Base-by-base conservation (phyloP, 2,329 filamentous ascomycete species). In the Chaetomiaceae sp. region DNA sequence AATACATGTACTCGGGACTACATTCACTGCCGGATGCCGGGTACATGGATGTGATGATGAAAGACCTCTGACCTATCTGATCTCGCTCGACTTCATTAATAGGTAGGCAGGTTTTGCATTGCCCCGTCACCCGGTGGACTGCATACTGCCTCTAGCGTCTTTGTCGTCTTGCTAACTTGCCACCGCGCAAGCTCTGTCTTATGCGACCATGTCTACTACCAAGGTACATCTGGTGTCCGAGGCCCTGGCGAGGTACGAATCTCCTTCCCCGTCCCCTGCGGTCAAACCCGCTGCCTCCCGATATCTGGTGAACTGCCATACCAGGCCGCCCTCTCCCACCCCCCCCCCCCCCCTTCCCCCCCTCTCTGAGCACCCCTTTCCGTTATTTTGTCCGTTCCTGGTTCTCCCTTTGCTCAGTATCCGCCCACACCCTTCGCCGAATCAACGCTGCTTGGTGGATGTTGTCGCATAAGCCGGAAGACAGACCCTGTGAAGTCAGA, bases 111-210 rank as follows among this genome's bases (percentile, higher is more conserved):
- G n/a, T n/a, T n/a, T 27, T 30, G 23, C 34, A 34, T 46, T 40
- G 33, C 20, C n/a, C 23, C 27, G 23, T 20, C 23, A 34, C 32
- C 34, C 23, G 14, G 36, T 40, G 37, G 40, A 43, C 51, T 56
- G 55, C 48, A 57, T 57, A 34, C 47, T 51, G 38, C 32, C 38
- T 54, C 55, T 56, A 53, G 50, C 47, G 48, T 49, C 54, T 42
- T 45, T 42, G 40, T 43, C 30, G 40, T 43, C 51, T 47, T 41
- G 30, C 37, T 27, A n/a, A n/a, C n/a, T n/a, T n/a, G n/a, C 40
- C 16, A 33, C 21, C 11, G n/a, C 21, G 48, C 46, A 53, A 36
- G 29, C n/a, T 43, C 16, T 32, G 30, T 33, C 41, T 13, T 45
- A 21, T 43, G 50, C 37, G 44, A 49, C 50, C 18, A 38, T 27